Evolutionary conservation across 257 asterid species (phyloP).

Genomic region (Handroanthus guayacan): DNA sequence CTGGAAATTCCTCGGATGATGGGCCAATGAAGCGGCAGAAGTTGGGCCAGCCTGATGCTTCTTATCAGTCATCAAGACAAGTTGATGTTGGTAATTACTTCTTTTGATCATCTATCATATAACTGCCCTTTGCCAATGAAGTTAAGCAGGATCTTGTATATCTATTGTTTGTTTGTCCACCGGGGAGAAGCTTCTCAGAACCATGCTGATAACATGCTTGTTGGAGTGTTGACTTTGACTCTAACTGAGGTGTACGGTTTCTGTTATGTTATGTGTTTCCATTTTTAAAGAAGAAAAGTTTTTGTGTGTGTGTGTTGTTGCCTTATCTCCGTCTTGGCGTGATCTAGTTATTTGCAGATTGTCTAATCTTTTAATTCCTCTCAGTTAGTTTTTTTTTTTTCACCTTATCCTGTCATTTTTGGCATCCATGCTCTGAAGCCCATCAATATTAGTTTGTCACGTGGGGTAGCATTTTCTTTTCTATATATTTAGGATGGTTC

Average conservation of each 20-base stretch:
- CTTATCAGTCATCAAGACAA: constrained; percentile 56
- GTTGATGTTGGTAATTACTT: constrained; percentile 87
- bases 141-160: constrained; percentile 22
- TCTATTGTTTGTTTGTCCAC: constrained; percentile 24
- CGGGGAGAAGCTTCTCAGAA: constrained; percentile 13
- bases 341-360: constrained; percentile 14
- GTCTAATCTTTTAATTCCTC: not conserved
- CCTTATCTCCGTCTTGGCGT: constrained; percentile 25
- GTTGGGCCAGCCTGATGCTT: constrained; percentile 53
- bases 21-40: constrained; percentile 76
- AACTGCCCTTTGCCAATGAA: constrained; percentile 22
- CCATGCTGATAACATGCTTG: constrained; percentile 31
- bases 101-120: constrained; percentile 39
- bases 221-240: constrained; percentile 21
- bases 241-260: constrained; percentile 25
- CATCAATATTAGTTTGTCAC: not conserved
- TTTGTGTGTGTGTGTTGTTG: constrained; percentile 10
- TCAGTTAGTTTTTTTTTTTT: not conserved
- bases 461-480: not conserved
- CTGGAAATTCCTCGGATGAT: constrained; percentile 64
- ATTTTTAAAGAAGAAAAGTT: not conserved
- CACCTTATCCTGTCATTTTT: not conserved
- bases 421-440: not conserved
- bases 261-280: not conserved
- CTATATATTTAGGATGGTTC: not conserved